Evolutionary conservation across 768 basidiomycete genomes (phyloP).

Genomic region (Panaeolus papilionaceus): DNA sequence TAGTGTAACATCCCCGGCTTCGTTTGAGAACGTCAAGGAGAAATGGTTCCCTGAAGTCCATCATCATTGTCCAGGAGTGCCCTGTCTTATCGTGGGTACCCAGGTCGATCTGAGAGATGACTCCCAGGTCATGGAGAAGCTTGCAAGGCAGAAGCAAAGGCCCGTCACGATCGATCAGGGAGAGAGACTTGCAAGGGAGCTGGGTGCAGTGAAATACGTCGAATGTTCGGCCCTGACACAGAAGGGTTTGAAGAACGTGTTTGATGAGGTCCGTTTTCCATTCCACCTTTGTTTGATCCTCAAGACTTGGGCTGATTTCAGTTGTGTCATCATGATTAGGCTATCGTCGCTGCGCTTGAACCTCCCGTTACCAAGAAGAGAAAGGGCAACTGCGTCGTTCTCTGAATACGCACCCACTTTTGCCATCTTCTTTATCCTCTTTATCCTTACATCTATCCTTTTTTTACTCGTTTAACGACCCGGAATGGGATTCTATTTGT

Average conservation of each 20-base stretch:
- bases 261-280: conserved; percentile 87
- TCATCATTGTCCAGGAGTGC: conserved; percentile 99
- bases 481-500: conserved; percentile 25
- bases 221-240: conserved; percentile 99
- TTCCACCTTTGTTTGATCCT: conserved; percentile 12
- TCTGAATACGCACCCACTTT: conserved; percentile 53
- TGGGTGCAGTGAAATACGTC: conserved; percentile 98
- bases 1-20: conserved; percentile 97
- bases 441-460: conserved; percentile 30
- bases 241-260: conserved; percentile 99
- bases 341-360: conserved; percentile 98
- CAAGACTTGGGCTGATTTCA: not conserved
- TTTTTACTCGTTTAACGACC: conserved; percentile 35
- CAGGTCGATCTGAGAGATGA: conserved; percentile 98
- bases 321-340: conserved; percentile 51
- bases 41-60: conserved; percentile 99
- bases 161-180: conserved; percentile 90
- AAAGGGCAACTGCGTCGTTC: conserved; percentile 81
- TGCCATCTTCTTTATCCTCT: conserved; percentile 29
- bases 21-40: conserved; percentile 99
- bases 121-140: conserved; percentile 90
- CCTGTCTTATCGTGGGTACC: conserved; percentile 98
- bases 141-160: conserved; percentile 94
- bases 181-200: conserved; percentile 93
- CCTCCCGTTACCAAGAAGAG: conserved; percentile 85